Evolutionary conservation across 805 yeast species (phyloP), one percentile per base, ranked within the genome.

Genomic region (Torulaspora gathmanii): DNA sequence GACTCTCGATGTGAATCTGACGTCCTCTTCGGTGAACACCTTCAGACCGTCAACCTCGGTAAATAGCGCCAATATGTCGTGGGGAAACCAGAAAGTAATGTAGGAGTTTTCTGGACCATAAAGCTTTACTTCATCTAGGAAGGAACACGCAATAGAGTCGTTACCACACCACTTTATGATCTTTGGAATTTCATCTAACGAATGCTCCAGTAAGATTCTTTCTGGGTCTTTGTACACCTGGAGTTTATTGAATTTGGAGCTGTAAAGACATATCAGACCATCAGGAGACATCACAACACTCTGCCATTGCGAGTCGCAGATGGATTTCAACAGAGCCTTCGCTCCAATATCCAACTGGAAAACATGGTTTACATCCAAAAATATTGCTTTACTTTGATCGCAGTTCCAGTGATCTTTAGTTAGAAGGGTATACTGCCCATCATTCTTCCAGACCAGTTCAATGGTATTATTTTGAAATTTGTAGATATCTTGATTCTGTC

Each of bases 141-240:
- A 67, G 1, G 52, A 44, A 10, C 83, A 58, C 0, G 82, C 80
- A 1, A 90, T 79, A 0, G 93, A 87, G 64, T 88, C 95, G 53
- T 82, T 79, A 0, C 91, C 87, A 60, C 96, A 83, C 98, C 97
- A 93, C 46, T 72, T 73, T 15, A 86, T 66, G 47, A 74, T 73
- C 33, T 57, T 62, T 0, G 83, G 80, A 0, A 54, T 47, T 4
- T 55, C 50, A 4, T 63, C 64, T 6, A 67, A 35, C 1, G 46
- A 40, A 30, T 54, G 46, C 22, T 63, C 65, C 16, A 58, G 42
- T 7, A 60, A 64, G 44, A 22, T 63, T 19, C 45, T 46, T 6
- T 44, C 38, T 57, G 49, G 33, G 11, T 71, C 72, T 69, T 73
- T 33, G 68, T 63, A 42, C 6, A 86, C 80, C 44, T 70, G 74